phyloP scores from a whole-genome alignment of 228 moss, liverwort and hornwort species.

The Sphagnum magellanicum region DNA sequence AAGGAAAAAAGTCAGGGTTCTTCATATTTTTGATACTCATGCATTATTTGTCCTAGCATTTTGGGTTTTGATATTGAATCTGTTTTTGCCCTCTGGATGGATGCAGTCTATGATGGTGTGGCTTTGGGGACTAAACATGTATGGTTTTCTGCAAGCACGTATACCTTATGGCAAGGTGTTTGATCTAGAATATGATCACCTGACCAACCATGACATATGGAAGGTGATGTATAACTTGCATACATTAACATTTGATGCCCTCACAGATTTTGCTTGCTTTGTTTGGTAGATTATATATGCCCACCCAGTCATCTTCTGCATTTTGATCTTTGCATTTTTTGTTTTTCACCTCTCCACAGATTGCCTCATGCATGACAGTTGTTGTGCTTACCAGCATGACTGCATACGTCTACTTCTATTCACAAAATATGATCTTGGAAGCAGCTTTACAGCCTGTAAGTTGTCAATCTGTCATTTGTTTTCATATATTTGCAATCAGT shows the following conservation, averaged over 20 bases:
- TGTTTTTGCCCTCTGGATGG: neutral
- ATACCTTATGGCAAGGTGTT: constrained; percentile 81
- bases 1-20: no score
- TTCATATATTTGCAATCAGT: no score
- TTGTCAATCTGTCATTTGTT: neutral
- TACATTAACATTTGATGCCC: no score
- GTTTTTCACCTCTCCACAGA: constrained; percentile 28
- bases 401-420: constrained; percentile 83
- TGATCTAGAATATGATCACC: constrained; percentile 84
- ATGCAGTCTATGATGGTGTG: constrained; percentile 94
- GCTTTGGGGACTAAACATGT: constrained; percentile 90
- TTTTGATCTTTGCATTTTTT: no score
- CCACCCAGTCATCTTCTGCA: no score
- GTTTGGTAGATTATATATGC: no score
- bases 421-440: constrained; percentile 61
- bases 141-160: constrained; percentile 68
- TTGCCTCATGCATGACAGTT: constrained; percentile 79
- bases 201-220: constrained; percentile 87
- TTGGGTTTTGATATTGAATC: no score
- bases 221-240: constrained; percentile 37
- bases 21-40: no score
- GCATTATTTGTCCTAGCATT: no score
- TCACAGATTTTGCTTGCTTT: no score
- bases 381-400: constrained; percentile 83
- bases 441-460: constrained; percentile 94